A percentile compares a stretch with the other conserved stretches of the same genome.
Conservation (phyloP, 2,329 filamentous ascomycete genomes). For the Elsinoe fawcettii region DNA sequence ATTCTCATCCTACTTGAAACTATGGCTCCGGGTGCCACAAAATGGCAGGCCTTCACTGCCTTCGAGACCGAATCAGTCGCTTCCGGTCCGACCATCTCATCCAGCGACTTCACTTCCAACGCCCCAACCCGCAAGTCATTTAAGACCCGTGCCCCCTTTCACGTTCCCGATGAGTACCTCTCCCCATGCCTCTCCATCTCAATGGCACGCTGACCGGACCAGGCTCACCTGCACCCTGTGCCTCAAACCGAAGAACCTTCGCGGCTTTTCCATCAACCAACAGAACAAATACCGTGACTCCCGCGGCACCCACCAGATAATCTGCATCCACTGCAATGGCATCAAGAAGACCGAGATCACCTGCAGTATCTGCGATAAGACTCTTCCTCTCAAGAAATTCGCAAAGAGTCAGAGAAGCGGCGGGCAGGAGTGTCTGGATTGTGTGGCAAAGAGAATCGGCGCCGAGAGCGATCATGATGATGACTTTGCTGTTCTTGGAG, state of each 20-base stretch:
- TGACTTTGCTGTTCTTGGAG: neutral
- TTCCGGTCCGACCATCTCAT: neutral
- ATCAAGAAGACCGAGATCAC: conserved; percentile 11
- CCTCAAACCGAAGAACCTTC: neutral
- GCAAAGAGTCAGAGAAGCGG: conserved; percentile 13
- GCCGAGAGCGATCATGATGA: neutral
- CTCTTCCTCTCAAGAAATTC: conserved; percentile 12
- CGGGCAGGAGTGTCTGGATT: conserved; percentile 11
- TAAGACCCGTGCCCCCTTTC: neutral
- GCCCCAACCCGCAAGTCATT: neutral
- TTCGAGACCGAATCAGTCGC: neutral
- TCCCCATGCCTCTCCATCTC: neutral
- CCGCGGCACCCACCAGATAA: conserved; percentile 4
- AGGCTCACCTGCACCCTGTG: conserved; percentile 10
- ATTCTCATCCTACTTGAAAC: neutral
- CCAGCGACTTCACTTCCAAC: neutral
- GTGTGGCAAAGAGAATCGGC: conserved; percentile 3
- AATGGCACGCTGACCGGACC: neutral
- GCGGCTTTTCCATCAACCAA: neutral
- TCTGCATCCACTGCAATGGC: conserved; percentile 13
- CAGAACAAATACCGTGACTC: neutral
- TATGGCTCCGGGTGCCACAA: neutral
- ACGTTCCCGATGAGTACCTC: neutral
- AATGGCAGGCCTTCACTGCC: neutral
- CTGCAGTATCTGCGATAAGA: conserved; percentile 13